phyloP scores from a whole-genome alignment of 495 filamentous ascomycete species.

The Hypomontagnella submonticulosa region DNA sequence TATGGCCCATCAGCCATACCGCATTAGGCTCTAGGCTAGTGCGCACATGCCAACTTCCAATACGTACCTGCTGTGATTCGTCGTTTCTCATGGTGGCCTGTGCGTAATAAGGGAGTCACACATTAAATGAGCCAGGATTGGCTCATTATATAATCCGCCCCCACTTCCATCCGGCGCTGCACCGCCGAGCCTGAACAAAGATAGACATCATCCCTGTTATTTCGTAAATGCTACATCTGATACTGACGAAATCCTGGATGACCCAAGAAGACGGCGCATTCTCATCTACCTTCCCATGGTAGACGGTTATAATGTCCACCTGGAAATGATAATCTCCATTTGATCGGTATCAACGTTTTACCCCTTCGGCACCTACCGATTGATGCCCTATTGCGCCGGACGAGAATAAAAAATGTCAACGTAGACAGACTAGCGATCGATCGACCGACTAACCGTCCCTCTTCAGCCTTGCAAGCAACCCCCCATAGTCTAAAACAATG shows the following conservation, averaged over 20 bases:
- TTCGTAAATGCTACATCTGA: neutral
- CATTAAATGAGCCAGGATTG: no score
- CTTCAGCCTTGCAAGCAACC: neutral
- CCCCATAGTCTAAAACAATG: conserved; percentile 30
- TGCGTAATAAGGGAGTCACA: conserved; percentile 4
- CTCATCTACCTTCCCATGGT: neutral
- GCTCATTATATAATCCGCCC: no score
- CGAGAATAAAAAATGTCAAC: conserved; percentile 37
- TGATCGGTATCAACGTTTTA: neutral
- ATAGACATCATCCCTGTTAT: no score
- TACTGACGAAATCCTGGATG: conserved; percentile 24
- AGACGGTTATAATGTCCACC: conserved; percentile 17
- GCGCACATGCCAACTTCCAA: conserved; percentile 14
- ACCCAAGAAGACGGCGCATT: conserved; percentile 8
- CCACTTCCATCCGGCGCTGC: no score
- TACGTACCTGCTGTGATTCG: neutral
- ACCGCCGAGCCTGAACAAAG: no score
- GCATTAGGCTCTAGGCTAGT: conserved; percentile 4
- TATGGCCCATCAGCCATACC: conserved; percentile 13
- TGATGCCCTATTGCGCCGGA: conserved; percentile 15
- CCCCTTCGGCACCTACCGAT: neutral
- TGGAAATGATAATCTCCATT: conserved; percentile 37
- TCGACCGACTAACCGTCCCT: neutral
- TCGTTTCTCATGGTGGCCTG: conserved; percentile 5
- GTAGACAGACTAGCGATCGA: conserved; percentile 31